Evolutionary conservation across 371 early-diverging fungal species (phyloP), one percentile per base, ranked within the genome.

Genomic region (Parasitella parasitica): DNA sequence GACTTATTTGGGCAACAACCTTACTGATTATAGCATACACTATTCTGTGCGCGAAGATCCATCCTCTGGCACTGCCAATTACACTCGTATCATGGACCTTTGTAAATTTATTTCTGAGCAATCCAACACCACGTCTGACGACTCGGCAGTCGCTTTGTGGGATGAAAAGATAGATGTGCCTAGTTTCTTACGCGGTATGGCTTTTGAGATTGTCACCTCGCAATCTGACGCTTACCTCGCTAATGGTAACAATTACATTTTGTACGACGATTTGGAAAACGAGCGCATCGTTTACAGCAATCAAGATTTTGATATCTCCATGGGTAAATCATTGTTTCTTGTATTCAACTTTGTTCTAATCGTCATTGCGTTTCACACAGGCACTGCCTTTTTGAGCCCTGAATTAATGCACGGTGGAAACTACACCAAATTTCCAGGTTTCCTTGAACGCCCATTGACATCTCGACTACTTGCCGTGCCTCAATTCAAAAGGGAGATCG

Each of bases 231-330:
- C 62, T 3, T 71, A 73, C 37, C 43, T 69, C 4, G 53, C 64
- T 20, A 76, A 69, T 37, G 61, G 59, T 9, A 62, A 76, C 13
- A 76, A 76, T 32, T 76, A 69, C 34, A 69, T 71, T 18, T 15
- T 76, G 32, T 76, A 76, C 48, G 62, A 72, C 2, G 48, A 69
- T 20, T 59, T 62, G n/a, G 35, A 30, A 7, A 39, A 37, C 9
- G 57, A 52, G 7, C 54, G 57, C 1, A 48, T 70, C 30, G 52
- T 67, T 16, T 73, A 51, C 30, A 67, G 70, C 18, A 57, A 54
- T 3, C 69, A 70, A 65, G 77, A 77, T 27, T 53, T 73, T 50
- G 77, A 73, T 57, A 57, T 65, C 20, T 57, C 63, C 1, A 59
- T 77, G 65, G 72, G 74, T 22, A 64, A n/a, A n/a, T n/a, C n/a